Base-by-base conservation (phyloP, 352 stramenopile species). In the Peronospora destructor region DNA sequence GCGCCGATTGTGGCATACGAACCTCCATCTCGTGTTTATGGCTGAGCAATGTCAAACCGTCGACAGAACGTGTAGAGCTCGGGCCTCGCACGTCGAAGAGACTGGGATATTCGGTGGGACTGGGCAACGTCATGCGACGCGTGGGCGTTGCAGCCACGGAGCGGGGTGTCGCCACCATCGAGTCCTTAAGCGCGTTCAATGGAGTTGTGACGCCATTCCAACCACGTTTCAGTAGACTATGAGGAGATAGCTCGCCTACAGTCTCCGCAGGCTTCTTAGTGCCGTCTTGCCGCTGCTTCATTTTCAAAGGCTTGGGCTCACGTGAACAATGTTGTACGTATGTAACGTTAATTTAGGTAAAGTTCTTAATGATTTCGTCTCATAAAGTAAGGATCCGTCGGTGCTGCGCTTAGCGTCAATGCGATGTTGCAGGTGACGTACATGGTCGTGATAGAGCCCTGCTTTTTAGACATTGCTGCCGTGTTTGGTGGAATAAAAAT, bases 141-240 rank as follows among this genome's bases (percentile, higher is more conserved):
- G 57, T 61, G 26, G 51, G 48, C 10, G 56, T 70, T 39, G 55
- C 42, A 29, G 60, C 68, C n/a, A 71, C 33, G 9, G 75, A 66
- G 29, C 73, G 71, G 6, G 73, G 73, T 36, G 73, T 84, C 25
- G 60, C 52, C 10, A 63, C 59, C 38, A 85, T 60, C 33, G 78
- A 68, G 56, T 85, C 78, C 41, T 89, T 87, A 23, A 85, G 63
- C n/a, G 70, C 66, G 0, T 55, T 64, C 34, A 86, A 56, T 30
- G 78, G 75, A 55, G 71, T 89, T 35, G 64, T 78, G 48, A 89
- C 55, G 33, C 75, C 73, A 56, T 57, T 71, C 71, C 71, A 85
- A n/a, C 68, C 73, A 45, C 69, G 73, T 67, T 84, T 84, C 38
- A 85, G 64, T 51, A 87, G 61, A 13, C 67, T 66, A 8, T 59